A percentile compares a stretch with the other conserved stretches of the same genome.
These are phyloP conservation scores for Trypanosomatidae sp. DNA, from an alignment of 208 protist genomes.

Conservation along the genomic window DNA sequence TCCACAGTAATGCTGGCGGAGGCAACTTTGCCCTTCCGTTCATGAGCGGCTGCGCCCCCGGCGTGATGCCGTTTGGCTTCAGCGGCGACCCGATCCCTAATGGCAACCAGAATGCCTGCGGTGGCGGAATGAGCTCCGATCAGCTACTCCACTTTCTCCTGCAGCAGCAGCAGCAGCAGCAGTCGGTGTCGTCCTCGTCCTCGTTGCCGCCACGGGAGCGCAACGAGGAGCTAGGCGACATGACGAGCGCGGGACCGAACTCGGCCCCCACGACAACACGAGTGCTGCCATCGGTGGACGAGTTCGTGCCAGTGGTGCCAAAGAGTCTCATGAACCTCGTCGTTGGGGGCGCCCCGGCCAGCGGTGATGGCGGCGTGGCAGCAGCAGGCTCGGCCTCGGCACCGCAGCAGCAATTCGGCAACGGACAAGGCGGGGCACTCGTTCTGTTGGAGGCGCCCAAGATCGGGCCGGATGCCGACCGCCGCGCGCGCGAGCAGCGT, in stretches of 20 bases:
- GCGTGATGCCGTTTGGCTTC: conserved; percentile 16
- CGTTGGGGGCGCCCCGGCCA: conserved; percentile 2
- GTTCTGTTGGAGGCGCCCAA: conserved; percentile 69
- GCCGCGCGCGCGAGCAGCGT: conserved; percentile 63
- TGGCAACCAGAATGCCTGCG: conserved; percentile 4
- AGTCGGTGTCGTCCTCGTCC: conserved; percentile 2
- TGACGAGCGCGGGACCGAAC: background rate
- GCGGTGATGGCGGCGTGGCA: conserved; percentile 3
- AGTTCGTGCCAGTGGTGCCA: conserved; percentile 62
- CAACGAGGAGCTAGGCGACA: background rate
- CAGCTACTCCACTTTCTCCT: conserved; percentile 30
- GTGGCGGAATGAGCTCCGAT: conserved; percentile 16
- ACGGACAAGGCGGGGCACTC: conserved; percentile 21
- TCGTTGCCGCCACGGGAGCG: conserved; percentile 3
- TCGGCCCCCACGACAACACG: conserved; percentile 12
- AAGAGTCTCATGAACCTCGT: conserved; percentile 36
- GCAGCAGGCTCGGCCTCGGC: background rate
- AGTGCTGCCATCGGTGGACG: conserved; percentile 62
- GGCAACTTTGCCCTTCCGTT: background rate
- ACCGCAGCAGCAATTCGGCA: background rate
- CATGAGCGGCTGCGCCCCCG: conserved; percentile 2
- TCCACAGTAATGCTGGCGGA: background rate
- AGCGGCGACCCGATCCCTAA: background rate
- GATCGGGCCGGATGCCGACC: conserved; percentile 62
- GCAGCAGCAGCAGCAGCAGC: conserved; percentile 27